These are phyloP conservation scores for Acacia concinna DNA, from an alignment of 331 rosid species.

Conservation along the genomic window DNA sequence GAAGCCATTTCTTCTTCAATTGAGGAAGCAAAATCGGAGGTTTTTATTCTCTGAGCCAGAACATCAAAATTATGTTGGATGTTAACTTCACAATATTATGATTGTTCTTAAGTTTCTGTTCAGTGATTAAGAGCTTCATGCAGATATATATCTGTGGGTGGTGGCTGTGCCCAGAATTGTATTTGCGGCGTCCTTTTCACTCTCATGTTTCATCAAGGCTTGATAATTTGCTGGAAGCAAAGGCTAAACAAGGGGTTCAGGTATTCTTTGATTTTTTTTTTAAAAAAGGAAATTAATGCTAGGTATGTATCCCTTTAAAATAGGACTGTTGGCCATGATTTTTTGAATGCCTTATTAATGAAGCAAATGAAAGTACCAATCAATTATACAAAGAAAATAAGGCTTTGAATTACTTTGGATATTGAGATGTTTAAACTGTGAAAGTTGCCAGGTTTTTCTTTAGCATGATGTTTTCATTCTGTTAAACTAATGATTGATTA, in stretches of 20 bases:
- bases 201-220: constrained; percentile 83
- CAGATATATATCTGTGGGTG: constrained; percentile 98
- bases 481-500: too few species aligned
- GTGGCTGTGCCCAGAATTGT: constrained; percentile 99
- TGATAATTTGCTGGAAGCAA: constrained; percentile 83
- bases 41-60: constrained; percentile 34
- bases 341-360: not conserved
- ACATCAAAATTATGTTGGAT: constrained; percentile 9
- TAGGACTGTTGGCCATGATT: not conserved
- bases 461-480: constrained; percentile 12
- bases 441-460: constrained; percentile 21
- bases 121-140: constrained; percentile 45
- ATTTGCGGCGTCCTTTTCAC: constrained; percentile 80
- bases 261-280: constrained; percentile 33
- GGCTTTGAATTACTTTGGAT: constrained; percentile 7
- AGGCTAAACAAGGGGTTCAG: constrained; percentile 99
- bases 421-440: constrained; percentile 20
- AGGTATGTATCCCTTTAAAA: not conserved
- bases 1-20: constrained; percentile 92
- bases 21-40: constrained; percentile 97
- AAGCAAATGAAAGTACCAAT: not conserved
- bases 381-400: not conserved
- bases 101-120: constrained; percentile 35
- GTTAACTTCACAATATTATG: constrained; percentile 15
- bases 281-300: not conserved